Conservation (phyloP, 805 yeast species). For the Myxozyma neglecta region DNA sequence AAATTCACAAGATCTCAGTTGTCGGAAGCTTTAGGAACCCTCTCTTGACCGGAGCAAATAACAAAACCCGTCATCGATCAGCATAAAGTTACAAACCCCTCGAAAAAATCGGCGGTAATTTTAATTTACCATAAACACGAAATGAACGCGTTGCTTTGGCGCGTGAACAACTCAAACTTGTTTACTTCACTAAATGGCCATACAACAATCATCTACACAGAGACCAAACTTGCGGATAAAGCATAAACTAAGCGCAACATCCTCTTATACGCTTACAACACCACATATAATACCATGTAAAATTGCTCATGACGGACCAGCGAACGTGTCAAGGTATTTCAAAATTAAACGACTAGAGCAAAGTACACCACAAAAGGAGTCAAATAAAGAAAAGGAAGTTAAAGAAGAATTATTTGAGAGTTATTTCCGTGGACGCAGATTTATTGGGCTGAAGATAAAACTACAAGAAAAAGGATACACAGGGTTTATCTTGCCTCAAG, state of each 20-base stretch:
- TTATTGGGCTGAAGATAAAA: slow-evolving; percentile 13
- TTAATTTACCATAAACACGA: background rate
- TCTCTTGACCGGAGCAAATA: too few relatives aligned
- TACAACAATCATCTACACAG: background rate
- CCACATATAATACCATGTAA: slow-evolving; percentile 26
- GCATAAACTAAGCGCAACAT: background rate
- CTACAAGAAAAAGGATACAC: slow-evolving; percentile 7
- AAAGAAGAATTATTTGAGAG: slow-evolving; percentile 5
- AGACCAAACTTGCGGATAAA: background rate
- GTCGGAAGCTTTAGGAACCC: too few relatives aligned
- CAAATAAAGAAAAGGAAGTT: background rate
- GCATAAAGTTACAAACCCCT: background rate
- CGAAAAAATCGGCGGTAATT: background rate
- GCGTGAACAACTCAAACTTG: too few relatives aligned
- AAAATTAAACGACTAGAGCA: background rate
- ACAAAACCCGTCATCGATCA: too few relatives aligned
- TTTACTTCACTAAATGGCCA: background rate
- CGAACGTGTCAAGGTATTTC: slow-evolving; percentile 19
- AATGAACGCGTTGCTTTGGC: background rate
- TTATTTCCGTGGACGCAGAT: slow-evolving; percentile 26
- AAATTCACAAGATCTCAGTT: background rate
- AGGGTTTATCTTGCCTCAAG: background rate
- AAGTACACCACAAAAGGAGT: background rate
- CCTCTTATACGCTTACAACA: background rate
- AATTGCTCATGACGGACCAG: slow-evolving; percentile 24